Percentiles rank a stretch among this genome's conserved stretches.
Evolutionary conservation across 108 stramenopile genomes (phyloP).

Genomic region (Thalassiosira profunda): DNA sequence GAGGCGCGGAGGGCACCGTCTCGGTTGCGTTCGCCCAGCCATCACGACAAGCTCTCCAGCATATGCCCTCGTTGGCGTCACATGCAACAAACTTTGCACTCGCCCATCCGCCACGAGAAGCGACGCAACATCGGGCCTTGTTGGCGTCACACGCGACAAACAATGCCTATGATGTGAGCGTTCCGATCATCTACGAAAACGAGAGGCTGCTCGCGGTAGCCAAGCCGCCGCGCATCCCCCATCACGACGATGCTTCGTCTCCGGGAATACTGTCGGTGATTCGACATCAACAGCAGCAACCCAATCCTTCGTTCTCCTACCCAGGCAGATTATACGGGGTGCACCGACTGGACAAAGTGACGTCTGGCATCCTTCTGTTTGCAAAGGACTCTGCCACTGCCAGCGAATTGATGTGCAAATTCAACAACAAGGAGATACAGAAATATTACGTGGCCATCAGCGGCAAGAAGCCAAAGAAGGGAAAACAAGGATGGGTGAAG

Average conservation of each 20-base stretch:
- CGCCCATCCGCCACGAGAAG: no score
- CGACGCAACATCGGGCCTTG: no score
- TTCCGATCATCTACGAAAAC: conserved; percentile 68
- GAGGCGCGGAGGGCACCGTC: no score
- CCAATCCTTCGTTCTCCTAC: no score
- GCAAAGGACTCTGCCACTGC: conserved; percentile 71
- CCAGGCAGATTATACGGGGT: conserved; percentile 74
- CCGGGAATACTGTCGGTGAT: conserved; percentile 56
- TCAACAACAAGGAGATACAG: conserved; percentile 31
- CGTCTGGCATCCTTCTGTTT: conserved; percentile 80
- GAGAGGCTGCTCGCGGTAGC: conserved; percentile 60
- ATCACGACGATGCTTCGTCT: conserved; percentile 60
- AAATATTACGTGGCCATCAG: conserved; percentile 79
- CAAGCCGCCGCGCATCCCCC: conserved; percentile 72
- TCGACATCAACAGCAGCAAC: conserved; percentile 31
- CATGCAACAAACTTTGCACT: no score
- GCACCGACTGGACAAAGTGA: conserved; percentile 81
- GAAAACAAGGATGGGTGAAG: conserved; percentile 86
- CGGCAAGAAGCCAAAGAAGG: conserved; percentile 59
- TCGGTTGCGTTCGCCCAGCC: no score
- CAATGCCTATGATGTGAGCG: conserved; percentile 9
- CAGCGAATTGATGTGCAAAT: conserved; percentile 40
- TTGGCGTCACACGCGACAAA: no score
- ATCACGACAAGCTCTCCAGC: no score
- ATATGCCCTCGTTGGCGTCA: no score